phyloP scores from a whole-genome alignment of 2,329 filamentous ascomycete genomes.

The Ceratocystiopsis sp. region DNA sequence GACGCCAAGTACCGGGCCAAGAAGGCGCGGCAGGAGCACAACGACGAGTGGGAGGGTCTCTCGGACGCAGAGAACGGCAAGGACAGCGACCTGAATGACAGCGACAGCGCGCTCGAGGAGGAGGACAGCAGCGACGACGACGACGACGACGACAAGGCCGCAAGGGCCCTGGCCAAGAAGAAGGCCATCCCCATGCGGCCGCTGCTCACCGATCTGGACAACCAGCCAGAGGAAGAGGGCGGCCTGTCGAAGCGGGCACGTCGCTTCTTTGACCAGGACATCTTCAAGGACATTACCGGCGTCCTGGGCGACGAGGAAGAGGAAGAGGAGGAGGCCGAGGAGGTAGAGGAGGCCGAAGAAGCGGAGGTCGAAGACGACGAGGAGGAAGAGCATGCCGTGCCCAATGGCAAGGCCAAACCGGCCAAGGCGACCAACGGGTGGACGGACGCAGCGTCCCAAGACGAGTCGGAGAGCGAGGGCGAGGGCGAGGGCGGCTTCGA shows the following conservation, averaged over 20 bases:
- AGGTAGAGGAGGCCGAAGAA: conserved; percentile 19
- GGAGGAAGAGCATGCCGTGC: background rate
- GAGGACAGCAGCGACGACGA: conserved; percentile 47
- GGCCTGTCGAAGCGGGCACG: conserved; percentile 72
- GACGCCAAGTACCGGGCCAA: conserved; percentile 88
- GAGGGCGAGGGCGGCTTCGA: conserved; percentile 33
- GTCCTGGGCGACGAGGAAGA: conserved; percentile 36
- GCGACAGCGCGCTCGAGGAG: conserved; percentile 35
- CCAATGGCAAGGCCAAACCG: conserved; percentile 2
- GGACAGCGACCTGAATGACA: conserved; percentile 34
- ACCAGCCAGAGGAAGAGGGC: conserved; percentile 27
- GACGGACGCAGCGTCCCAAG: background rate
- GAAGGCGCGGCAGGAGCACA: conserved; percentile 62
- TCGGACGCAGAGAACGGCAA: conserved; percentile 28
- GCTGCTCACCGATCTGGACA: conserved; percentile 46
- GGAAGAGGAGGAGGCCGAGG: conserved; percentile 21
- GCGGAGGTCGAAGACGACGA: conserved; percentile 1
- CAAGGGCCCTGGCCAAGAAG: too few relatives aligned
- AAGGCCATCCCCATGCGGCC: conserved; percentile 14
- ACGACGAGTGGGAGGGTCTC: conserved; percentile 85
- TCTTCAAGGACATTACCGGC: conserved; percentile 71
- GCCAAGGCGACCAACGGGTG: background rate
- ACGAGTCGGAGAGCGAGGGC: conserved; percentile 16
- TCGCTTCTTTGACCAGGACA: conserved; percentile 85
- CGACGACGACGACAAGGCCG: conserved; percentile 27